phyloP scores from a whole-genome alignment of 352 stramenopile species.

The Globisporangium camurandrum region DNA sequence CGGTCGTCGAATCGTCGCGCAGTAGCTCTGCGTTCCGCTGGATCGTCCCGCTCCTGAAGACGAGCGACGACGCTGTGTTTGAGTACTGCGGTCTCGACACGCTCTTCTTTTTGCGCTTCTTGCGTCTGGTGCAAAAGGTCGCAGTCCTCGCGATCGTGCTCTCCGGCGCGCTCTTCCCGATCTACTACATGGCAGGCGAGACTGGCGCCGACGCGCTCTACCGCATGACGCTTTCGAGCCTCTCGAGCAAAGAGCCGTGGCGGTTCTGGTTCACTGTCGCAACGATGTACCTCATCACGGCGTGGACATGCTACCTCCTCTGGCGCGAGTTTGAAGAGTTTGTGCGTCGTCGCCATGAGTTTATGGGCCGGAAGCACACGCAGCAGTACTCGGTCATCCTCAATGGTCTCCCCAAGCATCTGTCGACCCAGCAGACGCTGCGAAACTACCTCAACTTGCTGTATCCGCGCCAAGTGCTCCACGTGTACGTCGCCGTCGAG shows the following conservation, averaged over 20 bases:
- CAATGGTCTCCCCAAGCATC: slow-evolving; percentile 43
- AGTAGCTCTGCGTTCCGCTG: too few relatives aligned
- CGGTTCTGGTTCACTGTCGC: too few relatives aligned
- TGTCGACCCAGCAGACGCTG: slow-evolving; percentile 50
- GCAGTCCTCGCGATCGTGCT: slow-evolving; percentile 40
- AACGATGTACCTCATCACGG: slow-evolving; percentile 56
- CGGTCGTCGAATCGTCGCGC: too few relatives aligned
- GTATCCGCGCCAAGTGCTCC: slow-evolving; percentile 55
- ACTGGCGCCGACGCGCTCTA: slow-evolving; percentile 64
- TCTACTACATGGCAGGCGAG: too few relatives aligned
- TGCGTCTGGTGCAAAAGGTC: slow-evolving; percentile 62
- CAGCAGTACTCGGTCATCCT: slow-evolving; percentile 76
- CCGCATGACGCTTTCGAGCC: slow-evolving; percentile 60
- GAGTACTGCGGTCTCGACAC: slow-evolving; percentile 59
- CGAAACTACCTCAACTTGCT: slow-evolving; percentile 59
- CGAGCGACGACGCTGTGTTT: slow-evolving; percentile 51
- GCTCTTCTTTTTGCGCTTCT: slow-evolving; percentile 71
- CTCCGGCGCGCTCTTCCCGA: slow-evolving; percentile 60
- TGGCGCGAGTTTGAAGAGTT: slow-evolving; percentile 38
- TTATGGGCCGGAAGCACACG: slow-evolving; percentile 33
- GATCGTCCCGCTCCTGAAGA: slow-evolving; percentile 52
- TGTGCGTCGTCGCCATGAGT: slow-evolving; percentile 9
- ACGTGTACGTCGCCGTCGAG: slow-evolving; percentile 67
- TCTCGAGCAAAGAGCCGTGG: too few relatives aligned
- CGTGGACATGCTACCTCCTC: slow-evolving; percentile 42